Evolutionary conservation across 495 filamentous ascomycete species (phyloP), one percentile per base, ranked within the genome.

Genomic region (Talaromyces stipitatus): DNA sequence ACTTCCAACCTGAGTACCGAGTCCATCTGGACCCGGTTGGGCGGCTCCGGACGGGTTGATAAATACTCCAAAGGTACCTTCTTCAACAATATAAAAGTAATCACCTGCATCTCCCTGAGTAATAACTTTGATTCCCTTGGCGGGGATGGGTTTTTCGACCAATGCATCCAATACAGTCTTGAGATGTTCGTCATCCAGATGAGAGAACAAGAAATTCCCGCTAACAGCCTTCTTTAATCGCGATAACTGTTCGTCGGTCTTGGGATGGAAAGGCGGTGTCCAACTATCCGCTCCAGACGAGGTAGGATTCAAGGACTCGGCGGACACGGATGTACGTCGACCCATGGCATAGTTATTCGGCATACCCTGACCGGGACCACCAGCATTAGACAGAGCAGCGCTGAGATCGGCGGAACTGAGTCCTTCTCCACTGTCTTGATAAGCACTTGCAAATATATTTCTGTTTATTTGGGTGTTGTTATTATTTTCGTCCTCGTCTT

Each of bases 11-110:
- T 88, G 89, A 55, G 80, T 79, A 28, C 94, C 94, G 77, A 96
- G 82, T 5, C 92, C 94, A 57, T 91, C 83, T 1, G 83, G 77
- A 4, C 95, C 95, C 0, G 91, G 80, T 64, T 94, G 86, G 57
- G 95, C 78, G 6, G 84, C 74, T 54, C 92, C 92, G n/a, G 79
- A 77, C 2, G 76, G 67, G 69, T 97, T 90, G 77, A 97, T 90
- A 63, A 94, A 89, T 55, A 97, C 85, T 64, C 96, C 91, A 63
- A 97, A 98, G 16, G 78, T 77, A 27, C 94, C 94, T 46, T 86
- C 85, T 69, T 98, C 94, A 56, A 97, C 91, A 46, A 98, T 85
- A 68, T 98, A 98, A 72, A 98, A 98, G 77, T 89, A 97, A 67
- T 98, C 94, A 18, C 94, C 94, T 0, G 90, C 87, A 64, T 97